Evolutionary conservation across 345 rosid species (phyloP).

Genomic region (Durio zibethinus): DNA sequence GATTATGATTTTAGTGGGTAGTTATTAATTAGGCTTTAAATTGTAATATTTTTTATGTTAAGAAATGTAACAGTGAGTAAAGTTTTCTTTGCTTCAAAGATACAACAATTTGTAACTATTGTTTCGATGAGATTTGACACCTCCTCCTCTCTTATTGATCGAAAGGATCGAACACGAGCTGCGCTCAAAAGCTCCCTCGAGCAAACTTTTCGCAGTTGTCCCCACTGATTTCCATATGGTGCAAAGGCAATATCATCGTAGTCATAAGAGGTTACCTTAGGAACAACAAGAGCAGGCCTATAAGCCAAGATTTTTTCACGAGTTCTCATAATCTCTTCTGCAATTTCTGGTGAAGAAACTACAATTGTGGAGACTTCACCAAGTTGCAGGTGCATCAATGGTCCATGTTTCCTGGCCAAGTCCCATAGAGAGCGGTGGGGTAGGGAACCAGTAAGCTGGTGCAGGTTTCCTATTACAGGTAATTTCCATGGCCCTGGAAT

Average conservation of each 20-base stretch:
- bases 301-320: neutral
- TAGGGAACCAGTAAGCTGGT: neutral
- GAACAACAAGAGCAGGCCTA: neutral
- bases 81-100: too few relatives aligned
- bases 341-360: slow-evolving; percentile 5
- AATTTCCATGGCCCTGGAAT: neutral
- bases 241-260: slow-evolving; percentile 4
- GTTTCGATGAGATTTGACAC: neutral
- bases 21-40: too few relatives aligned
- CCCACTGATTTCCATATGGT: neutral
- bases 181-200: neutral
- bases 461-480: neutral
- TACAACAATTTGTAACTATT: too few relatives aligned
- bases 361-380: neutral
- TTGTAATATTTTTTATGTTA: too few relatives aligned
- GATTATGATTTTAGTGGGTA: too few relatives aligned
- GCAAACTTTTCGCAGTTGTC: neutral
- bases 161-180: neutral
- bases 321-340: neutral
- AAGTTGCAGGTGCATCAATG: slow-evolving; percentile 1
- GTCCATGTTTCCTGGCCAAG: slow-evolving; percentile 10
- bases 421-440: neutral
- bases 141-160: slow-evolving; percentile 3
- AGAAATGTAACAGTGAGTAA: too few relatives aligned
- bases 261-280: slow-evolving; percentile 2